Evolutionary conservation across 352 stramenopile genomes (phyloP).

Genomic region (Stramenopiles sp.): DNA sequence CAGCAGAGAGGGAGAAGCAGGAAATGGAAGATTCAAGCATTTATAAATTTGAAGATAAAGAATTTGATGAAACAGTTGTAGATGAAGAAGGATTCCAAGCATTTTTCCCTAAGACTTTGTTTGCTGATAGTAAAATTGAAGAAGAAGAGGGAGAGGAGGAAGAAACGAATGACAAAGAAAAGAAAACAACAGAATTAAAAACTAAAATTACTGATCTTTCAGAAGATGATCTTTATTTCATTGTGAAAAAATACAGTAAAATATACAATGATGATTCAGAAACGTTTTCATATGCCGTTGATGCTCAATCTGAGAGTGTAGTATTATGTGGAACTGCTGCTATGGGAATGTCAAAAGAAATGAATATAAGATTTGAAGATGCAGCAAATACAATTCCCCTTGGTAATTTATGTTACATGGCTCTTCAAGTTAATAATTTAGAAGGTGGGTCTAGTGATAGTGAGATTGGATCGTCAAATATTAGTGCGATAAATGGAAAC

Average conservation of each 20-base stretch:
- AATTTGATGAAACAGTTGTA: neutral
- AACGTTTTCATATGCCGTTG: neutral
- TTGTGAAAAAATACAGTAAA: neutral
- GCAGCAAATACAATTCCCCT: no score
- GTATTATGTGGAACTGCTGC: neutral
- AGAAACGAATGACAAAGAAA: conserved; percentile 11
- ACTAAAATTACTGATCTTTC: neutral
- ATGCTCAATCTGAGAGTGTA: neutral
- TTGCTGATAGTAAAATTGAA: conserved; percentile 10
- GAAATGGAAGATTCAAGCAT: neutral
- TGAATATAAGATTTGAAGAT: no score
- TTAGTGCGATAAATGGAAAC: neutral
- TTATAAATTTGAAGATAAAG: conserved; percentile 7
- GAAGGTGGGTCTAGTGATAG: no score
- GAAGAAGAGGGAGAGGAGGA: conserved; percentile 9
- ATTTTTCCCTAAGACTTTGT: conserved; percentile 1
- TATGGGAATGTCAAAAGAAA: no score
- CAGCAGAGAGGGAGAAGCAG: neutral
- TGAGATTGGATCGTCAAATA: no score
- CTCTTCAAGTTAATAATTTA: no score
- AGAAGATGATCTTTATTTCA: neutral
- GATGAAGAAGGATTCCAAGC: neutral
- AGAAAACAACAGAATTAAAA: conserved; percentile 21
- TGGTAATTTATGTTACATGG: no score
- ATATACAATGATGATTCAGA: neutral